Percentiles rank a stretch among this genome's conserved stretches.
Evolutionary conservation across 2,329 filamentous ascomycete species (phyloP).

Genomic region (Paraconiothyrium sp.): DNA sequence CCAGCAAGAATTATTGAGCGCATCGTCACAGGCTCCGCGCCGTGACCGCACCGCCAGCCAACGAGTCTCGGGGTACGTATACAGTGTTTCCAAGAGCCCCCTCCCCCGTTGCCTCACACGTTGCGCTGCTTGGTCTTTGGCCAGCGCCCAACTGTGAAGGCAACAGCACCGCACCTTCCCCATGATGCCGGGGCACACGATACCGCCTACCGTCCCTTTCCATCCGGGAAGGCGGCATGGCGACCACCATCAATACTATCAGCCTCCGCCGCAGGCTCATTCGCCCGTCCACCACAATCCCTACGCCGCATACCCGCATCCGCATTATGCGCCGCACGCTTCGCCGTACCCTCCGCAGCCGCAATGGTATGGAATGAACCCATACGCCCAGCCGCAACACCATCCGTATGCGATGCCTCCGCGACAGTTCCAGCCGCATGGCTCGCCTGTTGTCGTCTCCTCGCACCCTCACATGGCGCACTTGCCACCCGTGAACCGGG

Average conservation of each 20-base stretch:
- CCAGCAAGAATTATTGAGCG: constrained; percentile 38
- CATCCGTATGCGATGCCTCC: constrained; percentile 52
- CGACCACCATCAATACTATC: constrained; percentile 48
- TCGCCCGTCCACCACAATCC: constrained; percentile 51
- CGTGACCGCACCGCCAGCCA: constrained; percentile 17
- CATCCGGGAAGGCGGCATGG: constrained; percentile 54
- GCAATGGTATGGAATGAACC: constrained; percentile 46
- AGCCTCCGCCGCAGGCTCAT: constrained; percentile 47
- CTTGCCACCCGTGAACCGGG: constrained; percentile 56
- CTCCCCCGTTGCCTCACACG: constrained; percentile 48
- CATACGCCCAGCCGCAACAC: constrained; percentile 51
- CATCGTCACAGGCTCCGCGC: constrained; percentile 23
- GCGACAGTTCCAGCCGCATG: constrained; percentile 50
- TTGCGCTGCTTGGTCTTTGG: constrained; percentile 48
- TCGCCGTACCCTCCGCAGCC: constrained; percentile 51
- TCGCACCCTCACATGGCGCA: constrained; percentile 58
- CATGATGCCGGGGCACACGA: constrained; percentile 76
- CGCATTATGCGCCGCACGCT: constrained; percentile 52
- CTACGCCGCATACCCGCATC: constrained; percentile 49
- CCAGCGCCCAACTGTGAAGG: constrained; percentile 52
- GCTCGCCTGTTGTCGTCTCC: constrained; percentile 57
- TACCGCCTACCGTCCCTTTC: constrained; percentile 50
- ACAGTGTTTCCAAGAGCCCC: constrained; percentile 13
- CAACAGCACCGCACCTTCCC: constrained; percentile 63
- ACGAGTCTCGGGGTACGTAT: constrained; percentile 13